Percentiles rank a stretch among this genome's conserved stretches.
Evolutionary conservation across 805 yeast species (phyloP).

Genomic region (Danielozyma ontarioensis): DNA sequence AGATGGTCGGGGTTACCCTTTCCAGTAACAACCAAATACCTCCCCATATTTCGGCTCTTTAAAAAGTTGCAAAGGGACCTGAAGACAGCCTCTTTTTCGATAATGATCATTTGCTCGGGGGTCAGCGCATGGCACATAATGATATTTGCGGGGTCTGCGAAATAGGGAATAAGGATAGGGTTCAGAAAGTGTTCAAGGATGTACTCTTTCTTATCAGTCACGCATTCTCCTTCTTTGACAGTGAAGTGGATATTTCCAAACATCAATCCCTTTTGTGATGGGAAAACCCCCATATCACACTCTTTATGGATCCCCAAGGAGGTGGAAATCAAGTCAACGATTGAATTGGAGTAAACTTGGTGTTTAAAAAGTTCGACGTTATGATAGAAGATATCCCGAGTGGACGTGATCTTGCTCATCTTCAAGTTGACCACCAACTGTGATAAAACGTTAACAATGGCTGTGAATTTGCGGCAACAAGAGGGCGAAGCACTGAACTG

Average conservation of each 20-base stretch:
- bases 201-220: slow-evolving; percentile 19
- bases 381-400: slow-evolving; percentile 54
- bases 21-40: slow-evolving; percentile 45
- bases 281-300: slow-evolving; percentile 37
- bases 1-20: slow-evolving; percentile 63
- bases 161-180: too few species aligned
- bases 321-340: slow-evolving; percentile 32
- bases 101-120: slow-evolving; percentile 28
- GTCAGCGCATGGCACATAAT: slow-evolving; percentile 5
- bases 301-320: slow-evolving; percentile 34
- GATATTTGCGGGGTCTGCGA: too few species aligned
- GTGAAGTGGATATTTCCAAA: slow-evolving; percentile 25
- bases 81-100: slow-evolving; percentile 48
- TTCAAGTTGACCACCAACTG: too few species aligned
- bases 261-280: slow-evolving; percentile 55
- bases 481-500: too few species aligned
- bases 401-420: too few species aligned
- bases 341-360: slow-evolving; percentile 39
- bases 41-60: too few species aligned
- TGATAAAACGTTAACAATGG: too few species aligned
- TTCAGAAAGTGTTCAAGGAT: too few species aligned
- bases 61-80: slow-evolving; percentile 21
- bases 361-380: slow-evolving; percentile 47
- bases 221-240: not conserved
- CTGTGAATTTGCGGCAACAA: too few species aligned